Percentiles rank a stretch among this genome's conserved stretches.
Conservation (phyloP, 371 early-diverging fungal species). For the Rhizopus sp. region DNA sequence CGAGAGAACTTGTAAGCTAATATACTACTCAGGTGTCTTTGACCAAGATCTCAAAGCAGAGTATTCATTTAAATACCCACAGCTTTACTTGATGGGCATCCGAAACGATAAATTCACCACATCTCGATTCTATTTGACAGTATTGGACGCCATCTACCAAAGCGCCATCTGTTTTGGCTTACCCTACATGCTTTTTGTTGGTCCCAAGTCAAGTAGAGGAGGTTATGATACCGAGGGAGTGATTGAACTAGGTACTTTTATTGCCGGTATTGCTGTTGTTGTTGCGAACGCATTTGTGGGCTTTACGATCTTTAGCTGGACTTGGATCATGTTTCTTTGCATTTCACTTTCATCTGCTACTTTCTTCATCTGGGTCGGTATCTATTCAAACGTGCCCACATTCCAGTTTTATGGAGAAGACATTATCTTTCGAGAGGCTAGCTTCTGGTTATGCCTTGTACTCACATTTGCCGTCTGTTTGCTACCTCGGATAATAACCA, state of each 20-base stretch:
- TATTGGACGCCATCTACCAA: slow-evolving; percentile 89
- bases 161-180: slow-evolving; percentile 83
- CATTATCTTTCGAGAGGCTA: slow-evolving; percentile 52
- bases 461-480: slow-evolving; percentile 55
- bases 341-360: slow-evolving; percentile 59
- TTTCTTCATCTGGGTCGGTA: slow-evolving; percentile 55
- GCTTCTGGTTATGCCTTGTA: slow-evolving; percentile 56
- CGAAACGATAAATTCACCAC: slow-evolving; percentile 81
- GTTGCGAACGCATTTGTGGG: slow-evolving; percentile 84
- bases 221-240: slow-evolving; percentile 71
- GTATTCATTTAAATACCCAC: slow-evolving; percentile 79
- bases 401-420: slow-evolving; percentile 52
- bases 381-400: slow-evolving; percentile 49
- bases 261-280: slow-evolving; percentile 78
- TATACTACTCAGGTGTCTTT: slow-evolving; percentile 58
- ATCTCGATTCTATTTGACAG: slow-evolving; percentile 81
- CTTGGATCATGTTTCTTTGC: slow-evolving; percentile 68
- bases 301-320: slow-evolving; percentile 81
- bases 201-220: slow-evolving; percentile 48
- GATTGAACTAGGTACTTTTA: slow-evolving; percentile 77
- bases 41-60: slow-evolving; percentile 89
- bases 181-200: slow-evolving; percentile 56
- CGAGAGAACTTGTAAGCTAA: slow-evolving; percentile 27
- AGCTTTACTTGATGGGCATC: slow-evolving; percentile 87
- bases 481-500: slow-evolving; percentile 53